Evolutionary conservation across 768 basidiomycete genomes (phyloP).

Genomic region (Dentipellis fragilis): DNA sequence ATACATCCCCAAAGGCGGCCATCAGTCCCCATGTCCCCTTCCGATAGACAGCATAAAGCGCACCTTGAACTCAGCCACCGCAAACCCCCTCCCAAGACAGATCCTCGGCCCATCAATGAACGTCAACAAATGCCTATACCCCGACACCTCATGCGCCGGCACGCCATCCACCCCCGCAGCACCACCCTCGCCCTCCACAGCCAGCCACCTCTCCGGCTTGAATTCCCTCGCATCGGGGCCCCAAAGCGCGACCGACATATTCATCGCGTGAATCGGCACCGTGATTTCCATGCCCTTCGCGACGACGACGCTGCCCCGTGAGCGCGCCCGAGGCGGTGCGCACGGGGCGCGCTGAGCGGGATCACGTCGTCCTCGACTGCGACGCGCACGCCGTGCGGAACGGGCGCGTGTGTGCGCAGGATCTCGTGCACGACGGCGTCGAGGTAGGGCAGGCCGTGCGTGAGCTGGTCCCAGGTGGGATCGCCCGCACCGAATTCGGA

Average conservation of each 20-base stretch:
- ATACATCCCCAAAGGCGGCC: too few relatives aligned
- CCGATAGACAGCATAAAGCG: neutral
- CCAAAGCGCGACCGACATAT: slow-evolving; percentile 31
- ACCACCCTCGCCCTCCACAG: neutral
- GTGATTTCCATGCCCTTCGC: slow-evolving; percentile 29
- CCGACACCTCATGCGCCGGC: neutral
- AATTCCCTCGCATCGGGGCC: slow-evolving; percentile 36
- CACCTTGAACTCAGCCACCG: neutral
- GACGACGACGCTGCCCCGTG: slow-evolving; percentile 21
- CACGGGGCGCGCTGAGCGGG: neutral
- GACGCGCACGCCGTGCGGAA: slow-evolving; percentile 24
- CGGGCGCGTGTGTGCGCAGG: slow-evolving; percentile 34
- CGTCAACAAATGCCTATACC: neutral
- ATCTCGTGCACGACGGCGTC: slow-evolving; percentile 26
- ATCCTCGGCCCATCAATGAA: neutral
- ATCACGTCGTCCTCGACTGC: neutral
- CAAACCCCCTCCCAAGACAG: neutral
- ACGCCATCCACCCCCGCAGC: neutral
- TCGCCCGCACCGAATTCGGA: slow-evolving; percentile 29
- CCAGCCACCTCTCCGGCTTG: slow-evolving; percentile 34
- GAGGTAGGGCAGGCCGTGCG: slow-evolving; percentile 23
- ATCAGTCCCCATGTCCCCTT: too few relatives aligned
- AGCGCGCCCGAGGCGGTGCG: neutral
- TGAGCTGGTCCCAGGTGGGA: slow-evolving; percentile 46
- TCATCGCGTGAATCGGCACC: slow-evolving; percentile 30